Percentiles rank a stretch among this genome's conserved stretches.
These are phyloP conservation scores for Geosmithia putterillii DNA, from an alignment of 2,329 filamentous ascomycete species.

Conservation along the genomic window DNA sequence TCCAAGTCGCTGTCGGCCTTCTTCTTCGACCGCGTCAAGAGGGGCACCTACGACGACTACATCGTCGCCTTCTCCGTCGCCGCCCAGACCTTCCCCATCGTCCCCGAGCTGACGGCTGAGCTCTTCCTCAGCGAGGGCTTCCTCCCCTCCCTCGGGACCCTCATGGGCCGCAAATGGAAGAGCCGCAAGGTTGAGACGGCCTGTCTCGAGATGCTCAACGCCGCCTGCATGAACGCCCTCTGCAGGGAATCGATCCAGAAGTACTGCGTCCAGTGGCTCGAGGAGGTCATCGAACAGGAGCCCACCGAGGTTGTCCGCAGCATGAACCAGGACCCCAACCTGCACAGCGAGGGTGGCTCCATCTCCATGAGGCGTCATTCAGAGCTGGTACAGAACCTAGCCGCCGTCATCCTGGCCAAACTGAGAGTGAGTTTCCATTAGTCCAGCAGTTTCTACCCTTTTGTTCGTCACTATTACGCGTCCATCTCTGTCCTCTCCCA, in stretches of 20 bases:
- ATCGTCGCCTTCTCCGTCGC: conserved; percentile 92
- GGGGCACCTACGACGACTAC: conserved; percentile 75
- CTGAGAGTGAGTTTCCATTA: conserved; percentile 43
- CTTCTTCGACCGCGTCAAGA: conserved; percentile 58
- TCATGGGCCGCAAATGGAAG: conserved; percentile 73
- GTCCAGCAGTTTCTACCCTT: not conserved
- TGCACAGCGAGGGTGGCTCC: conserved; percentile 48
- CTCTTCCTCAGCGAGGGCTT: conserved; percentile 88
- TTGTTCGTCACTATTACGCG: not conserved
- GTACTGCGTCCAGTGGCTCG: conserved; percentile 78
- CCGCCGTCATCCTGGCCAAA: conserved; percentile 68
- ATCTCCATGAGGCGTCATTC: conserved; percentile 49
- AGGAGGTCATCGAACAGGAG: conserved; percentile 67
- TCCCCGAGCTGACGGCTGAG: conserved; percentile 59
- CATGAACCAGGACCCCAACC: conserved; percentile 38
- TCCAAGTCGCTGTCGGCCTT: conserved; percentile 59
- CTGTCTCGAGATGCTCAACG: conserved; percentile 79
- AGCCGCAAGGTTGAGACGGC: conserved; percentile 77
- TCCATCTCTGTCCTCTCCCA: not conserved
- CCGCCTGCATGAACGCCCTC: conserved; percentile 72
- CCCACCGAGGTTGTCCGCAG: conserved; percentile 40
- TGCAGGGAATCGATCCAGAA: conserved; percentile 78
- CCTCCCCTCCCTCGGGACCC: conserved; percentile 58
- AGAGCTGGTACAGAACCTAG: conserved; percentile 48
- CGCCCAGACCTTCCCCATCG: conserved; percentile 74